phyloP scores from a whole-genome alignment of 371 early-diverging fungal species.

The Chytridiales sp. region DNA sequence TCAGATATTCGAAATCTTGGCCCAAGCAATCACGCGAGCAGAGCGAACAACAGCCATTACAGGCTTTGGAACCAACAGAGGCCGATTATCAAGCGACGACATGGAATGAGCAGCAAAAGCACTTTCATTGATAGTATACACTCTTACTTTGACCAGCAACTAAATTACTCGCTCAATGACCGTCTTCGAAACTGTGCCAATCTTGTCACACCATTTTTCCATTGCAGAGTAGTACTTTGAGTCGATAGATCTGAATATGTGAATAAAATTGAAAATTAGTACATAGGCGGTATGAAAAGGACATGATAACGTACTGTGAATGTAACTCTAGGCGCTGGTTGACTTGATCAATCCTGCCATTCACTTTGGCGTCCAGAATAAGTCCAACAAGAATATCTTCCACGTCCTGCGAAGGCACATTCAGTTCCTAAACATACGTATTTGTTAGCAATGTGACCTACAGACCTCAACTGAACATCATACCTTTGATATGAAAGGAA shows the following conservation, averaged over 20 bases:
- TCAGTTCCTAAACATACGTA: slow-evolving; percentile 61
- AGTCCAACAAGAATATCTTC: slow-evolving; percentile 81
- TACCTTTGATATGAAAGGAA: slow-evolving; percentile 76
- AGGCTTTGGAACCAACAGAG: no score
- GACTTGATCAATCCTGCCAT: slow-evolving; percentile 86
- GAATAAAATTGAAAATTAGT: neutral
- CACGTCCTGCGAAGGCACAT: slow-evolving; percentile 71
- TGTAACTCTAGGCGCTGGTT: slow-evolving; percentile 59
- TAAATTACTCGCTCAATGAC: slow-evolving; percentile 51
- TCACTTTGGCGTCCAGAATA: slow-evolving; percentile 82
- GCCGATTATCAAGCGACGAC: no score
- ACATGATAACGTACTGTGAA: slow-evolving; percentile 55
- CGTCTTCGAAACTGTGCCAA: slow-evolving; percentile 62
- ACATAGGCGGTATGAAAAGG: neutral
- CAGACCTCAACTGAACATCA: neutral
- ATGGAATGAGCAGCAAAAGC: no score
- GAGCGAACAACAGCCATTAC: no score
- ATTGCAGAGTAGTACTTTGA: slow-evolving; percentile 67
- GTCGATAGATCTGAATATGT: slow-evolving; percentile 57
- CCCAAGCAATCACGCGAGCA: no score
- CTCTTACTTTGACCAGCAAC: no score
- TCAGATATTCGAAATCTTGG: no score
- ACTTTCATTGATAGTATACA: no score
- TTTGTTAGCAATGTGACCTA: neutral
- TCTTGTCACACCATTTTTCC: slow-evolving; percentile 72